Base-by-base conservation (phyloP, 257 asterid species). In the Rubia yunnanensis region DNA sequence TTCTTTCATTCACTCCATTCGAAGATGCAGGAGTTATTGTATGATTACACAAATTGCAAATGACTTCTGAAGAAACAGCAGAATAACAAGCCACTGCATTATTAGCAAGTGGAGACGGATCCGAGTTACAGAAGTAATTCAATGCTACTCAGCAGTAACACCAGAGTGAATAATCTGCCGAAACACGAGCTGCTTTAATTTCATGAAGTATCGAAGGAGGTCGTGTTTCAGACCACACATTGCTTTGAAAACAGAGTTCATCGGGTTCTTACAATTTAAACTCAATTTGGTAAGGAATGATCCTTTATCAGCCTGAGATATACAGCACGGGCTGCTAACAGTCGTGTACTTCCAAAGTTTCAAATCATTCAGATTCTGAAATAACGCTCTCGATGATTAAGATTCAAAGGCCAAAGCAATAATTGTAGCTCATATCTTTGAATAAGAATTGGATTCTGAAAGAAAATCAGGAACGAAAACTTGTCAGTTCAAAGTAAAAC, bases 101-200 rank as follows among this genome's bases (percentile, higher is more conserved):
- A 39, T 39, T 39, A 10, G 48, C 3, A 39, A 10, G 48, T n/a
- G n/a, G n/a, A 53, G 46, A 27, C 15, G 26, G 22, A 13, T 41
- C 10, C 8, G 5, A 49, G 27, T 60, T 60, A 44, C 46, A 64
- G 8, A n/a, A 28, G 46, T n/a, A 64, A 15, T 5, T 28, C 2
- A 28, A 64, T 3, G 39, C 56, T 15, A 44, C 56, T 63, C 14
- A 26, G 0, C n/a, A 63, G 30, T 20, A 48, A 46, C 1, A 28
- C 28, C 69, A 28, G 9, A 30, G 2, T 20, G 31, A 34, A 18
- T 8, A 34, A 23, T 11, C 13, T 10, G 69, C 57, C 55, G n/a
- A n/a, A n/a, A 66, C 41, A 46, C 23, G 60, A 49, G 68, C 57
- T n/a, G 31, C 63, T 24, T 24, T 30, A 18, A 39, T 28, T 52